Evolutionary conservation across 345 rosid species (phyloP).

Genomic region (Atalantia buxifolia): DNA sequence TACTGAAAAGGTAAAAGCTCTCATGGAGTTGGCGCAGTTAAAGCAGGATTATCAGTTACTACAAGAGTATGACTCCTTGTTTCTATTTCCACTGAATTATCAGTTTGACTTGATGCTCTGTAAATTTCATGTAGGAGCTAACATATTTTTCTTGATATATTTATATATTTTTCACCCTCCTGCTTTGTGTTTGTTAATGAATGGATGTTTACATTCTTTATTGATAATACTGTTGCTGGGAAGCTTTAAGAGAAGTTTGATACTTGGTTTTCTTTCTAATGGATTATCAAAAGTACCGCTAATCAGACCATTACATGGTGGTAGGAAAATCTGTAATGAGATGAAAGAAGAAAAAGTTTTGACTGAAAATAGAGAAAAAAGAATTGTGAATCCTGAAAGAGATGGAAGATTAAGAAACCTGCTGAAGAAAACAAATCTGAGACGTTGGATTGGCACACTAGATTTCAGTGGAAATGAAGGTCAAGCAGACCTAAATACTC

Average conservation of each 20-base stretch:
- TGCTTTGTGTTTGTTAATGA: background rate
- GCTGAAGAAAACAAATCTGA: conserved; percentile 78
- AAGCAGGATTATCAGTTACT: conserved; percentile 67
- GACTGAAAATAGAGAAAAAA: conserved; percentile 31
- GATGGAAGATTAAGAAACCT: conserved; percentile 78
- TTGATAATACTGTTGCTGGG: background rate
- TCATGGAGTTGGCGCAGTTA: conserved; percentile 80
- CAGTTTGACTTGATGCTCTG: background rate
- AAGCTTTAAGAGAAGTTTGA: conserved; percentile 9
- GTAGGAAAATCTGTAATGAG: conserved; percentile 53
- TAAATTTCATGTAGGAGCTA: background rate
- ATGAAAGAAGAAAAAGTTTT: conserved; percentile 37
- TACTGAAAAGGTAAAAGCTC: conserved; percentile 93
- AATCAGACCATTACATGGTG: background rate
- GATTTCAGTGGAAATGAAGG: conserved; percentile 54
- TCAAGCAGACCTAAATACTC: conserved; percentile 24
- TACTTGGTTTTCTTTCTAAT: background rate
- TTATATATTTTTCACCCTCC: background rate
- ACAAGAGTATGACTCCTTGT: conserved; percentile 53
- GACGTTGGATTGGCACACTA: conserved; percentile 59
- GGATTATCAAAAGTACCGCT: background rate
- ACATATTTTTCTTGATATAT: background rate
- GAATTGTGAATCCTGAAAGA: conserved; percentile 35
- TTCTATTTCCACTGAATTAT: background rate
- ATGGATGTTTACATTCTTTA: background rate